Conservation (phyloP, 305 asterid genomes). For the Nicotiana rustica region DNA sequence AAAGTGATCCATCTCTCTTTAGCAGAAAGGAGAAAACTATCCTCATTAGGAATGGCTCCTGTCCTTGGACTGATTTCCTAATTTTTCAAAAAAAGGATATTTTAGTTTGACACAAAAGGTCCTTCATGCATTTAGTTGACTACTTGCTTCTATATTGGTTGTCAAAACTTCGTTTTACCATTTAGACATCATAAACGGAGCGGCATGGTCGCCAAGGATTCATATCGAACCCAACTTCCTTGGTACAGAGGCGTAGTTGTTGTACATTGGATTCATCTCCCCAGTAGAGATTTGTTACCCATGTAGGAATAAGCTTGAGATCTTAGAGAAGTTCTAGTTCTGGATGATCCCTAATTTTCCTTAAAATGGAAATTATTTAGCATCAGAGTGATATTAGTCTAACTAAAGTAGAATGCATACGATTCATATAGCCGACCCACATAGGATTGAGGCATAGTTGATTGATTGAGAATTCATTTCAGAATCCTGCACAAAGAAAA, state of each 20-base stretch:
- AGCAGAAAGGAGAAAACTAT: neutral
- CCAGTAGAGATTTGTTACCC: neutral
- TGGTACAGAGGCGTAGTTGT: neutral
- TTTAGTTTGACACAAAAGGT: neutral
- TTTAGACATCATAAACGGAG: too few species aligned
- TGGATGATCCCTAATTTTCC: constrained; percentile 13
- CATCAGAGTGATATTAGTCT: neutral
- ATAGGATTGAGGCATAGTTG: neutral
- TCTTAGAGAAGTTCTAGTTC: constrained; percentile 12
- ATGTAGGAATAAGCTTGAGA: constrained; percentile 17
- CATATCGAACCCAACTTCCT: neutral
- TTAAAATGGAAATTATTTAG: constrained; percentile 7
- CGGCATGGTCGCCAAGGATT: constrained; percentile 16
- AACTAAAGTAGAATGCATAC: constrained; percentile 18
- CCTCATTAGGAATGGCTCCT: constrained; percentile 21
- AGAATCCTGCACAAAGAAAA: neutral
- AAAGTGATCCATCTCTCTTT: constrained; percentile 28
- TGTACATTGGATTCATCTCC: constrained; percentile 16
- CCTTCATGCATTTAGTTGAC: constrained; percentile 26
- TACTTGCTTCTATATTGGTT: constrained; percentile 28
- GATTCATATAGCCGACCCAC: neutral
- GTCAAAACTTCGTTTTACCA: neutral
- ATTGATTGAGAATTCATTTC: constrained; percentile 24
- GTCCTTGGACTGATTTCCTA: constrained; percentile 26
- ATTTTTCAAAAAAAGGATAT: neutral